phyloP scores from a whole-genome alignment of 129 eudicot species.

The Flaveria ramosissima region DNA sequence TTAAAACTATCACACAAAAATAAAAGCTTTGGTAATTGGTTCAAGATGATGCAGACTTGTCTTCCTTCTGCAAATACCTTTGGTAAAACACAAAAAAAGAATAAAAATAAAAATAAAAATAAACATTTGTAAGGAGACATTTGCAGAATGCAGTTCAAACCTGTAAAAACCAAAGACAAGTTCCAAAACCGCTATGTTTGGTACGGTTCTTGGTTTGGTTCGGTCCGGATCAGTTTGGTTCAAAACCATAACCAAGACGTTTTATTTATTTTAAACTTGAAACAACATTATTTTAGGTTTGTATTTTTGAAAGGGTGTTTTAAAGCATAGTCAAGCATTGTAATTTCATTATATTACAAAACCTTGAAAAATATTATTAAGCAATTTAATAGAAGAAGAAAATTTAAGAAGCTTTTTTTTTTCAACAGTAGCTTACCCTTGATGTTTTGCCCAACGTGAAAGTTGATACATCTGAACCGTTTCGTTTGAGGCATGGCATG shows the following conservation, averaged over 20 bases:
- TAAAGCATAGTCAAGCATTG: neutral
- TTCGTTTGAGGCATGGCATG: constrained; percentile 87
- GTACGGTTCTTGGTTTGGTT: neutral
- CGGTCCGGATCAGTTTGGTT: neutral
- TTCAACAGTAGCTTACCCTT: constrained; percentile 57
- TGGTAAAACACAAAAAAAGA: neutral
- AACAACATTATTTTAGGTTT: neutral
- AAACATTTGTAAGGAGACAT: too few species aligned
- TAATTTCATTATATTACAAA: neutral
- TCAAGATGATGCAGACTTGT: constrained; percentile 40
- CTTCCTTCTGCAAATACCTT: constrained; percentile 58
- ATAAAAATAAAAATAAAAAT: neutral
- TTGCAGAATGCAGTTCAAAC: too few species aligned
- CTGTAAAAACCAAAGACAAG: neutral
- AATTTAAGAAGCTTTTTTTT: neutral
- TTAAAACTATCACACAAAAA: constrained; percentile 28
- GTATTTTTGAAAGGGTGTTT: neutral
- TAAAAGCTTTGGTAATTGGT: neutral
- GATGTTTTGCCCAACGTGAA: constrained; percentile 84
- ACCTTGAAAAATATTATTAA: neutral
- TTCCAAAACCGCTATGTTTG: neutral
- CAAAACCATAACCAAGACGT: neutral
- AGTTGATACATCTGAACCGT: constrained; percentile 73
- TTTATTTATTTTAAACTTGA: neutral
- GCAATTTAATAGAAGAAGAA: neutral